Base-by-base conservation (phyloP, 1,284 basidiomycete genomes). In the Cutaneotrichosporon cavernicola region DNA sequence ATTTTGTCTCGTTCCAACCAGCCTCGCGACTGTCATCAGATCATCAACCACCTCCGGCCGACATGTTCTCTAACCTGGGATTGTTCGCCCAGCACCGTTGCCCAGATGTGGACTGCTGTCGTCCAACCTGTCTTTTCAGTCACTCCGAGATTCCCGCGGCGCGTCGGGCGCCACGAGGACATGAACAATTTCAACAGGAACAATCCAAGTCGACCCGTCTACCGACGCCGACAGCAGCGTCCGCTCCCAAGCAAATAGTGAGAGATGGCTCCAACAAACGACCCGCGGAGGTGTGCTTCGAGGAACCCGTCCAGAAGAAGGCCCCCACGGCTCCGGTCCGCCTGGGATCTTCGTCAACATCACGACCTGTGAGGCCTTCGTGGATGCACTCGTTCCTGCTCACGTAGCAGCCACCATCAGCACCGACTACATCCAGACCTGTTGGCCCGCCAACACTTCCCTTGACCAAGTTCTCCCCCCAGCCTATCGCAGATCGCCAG, bases 401-500 rank as follows among this genome's bases (percentile, higher is more conserved):
- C 21, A 51, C 10, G 10, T 31, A 49, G 57, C 46, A 49, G 57
- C 46, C 18, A 11, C 57, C 30, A 10, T n/a, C 32, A 11, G 21
- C 34, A 32, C 30, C 57, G n/a, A 13, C 26, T 4, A n/a, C 43
- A 0, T n/a, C 18, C 7, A 18, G 43, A 46, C 43, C 16, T 32
- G 16, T 26, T 21, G 56, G 36, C 8, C 65, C 69, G 2, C 73
- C 73, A 0, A 64, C 52, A n/a, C 55, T 77, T 9, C 72, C 70
- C 2, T 61, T 38, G 3, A 22, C 26, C 1, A 64, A 43, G 70
- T 69, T 53, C 22, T 64, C 21, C 63, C 71, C 71, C 2, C 76
- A 78, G 50, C 75, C 76, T 7, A 62, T 70, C 2, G 64, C 72
- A 7, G 76, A 78, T 43, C 56, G 77, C 1, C 76, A 78, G 62